A percentile compares a stretch with the other conserved stretches of the same genome.
These are phyloP conservation scores for Oligophagozyma castellii DNA, from an alignment of 1,139 yeast genomes.

Conservation along the genomic window DNA sequence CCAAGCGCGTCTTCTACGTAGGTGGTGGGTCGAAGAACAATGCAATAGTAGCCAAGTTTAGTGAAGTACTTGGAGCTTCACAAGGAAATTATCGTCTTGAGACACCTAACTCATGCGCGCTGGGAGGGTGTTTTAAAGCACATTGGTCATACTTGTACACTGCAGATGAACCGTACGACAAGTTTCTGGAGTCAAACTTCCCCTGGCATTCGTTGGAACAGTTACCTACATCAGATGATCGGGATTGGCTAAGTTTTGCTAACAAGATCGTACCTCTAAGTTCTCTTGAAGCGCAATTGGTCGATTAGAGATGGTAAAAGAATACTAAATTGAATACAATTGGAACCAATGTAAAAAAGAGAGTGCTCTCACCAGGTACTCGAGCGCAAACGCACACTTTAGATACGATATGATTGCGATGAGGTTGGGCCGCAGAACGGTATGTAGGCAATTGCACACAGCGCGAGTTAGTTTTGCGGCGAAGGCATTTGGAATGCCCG, in stretches of 20 bases:
- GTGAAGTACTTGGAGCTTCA: conserved; percentile 50
- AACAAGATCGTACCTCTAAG: conserved; percentile 24
- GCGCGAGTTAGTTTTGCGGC: conserved; percentile 8
- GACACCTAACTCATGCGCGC: conserved; percentile 81
- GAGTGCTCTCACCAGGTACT: too few relatives aligned
- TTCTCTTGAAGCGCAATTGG: conserved; percentile 21
- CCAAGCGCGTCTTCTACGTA: conserved; percentile 63
- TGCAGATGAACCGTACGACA: conserved; percentile 20
- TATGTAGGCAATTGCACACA: conserved; percentile 6
- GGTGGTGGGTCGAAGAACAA: conserved; percentile 77
- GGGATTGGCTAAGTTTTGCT: conserved; percentile 24
- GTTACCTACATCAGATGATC: conserved; percentile 14
- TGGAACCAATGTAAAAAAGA: too few relatives aligned
- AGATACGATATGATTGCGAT: too few relatives aligned
- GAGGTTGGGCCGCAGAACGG: too few relatives aligned
- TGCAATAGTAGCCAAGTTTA: conserved; percentile 54
- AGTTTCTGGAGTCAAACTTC: conserved; percentile 33
- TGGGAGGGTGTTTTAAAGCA: conserved; percentile 89
- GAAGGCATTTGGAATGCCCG: conserved; percentile 73
- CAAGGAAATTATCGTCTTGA: conserved; percentile 62
- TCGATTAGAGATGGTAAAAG: too few relatives aligned
- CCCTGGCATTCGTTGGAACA: conserved; percentile 35
- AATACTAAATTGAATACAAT: too few relatives aligned
- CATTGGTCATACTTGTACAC: conserved; percentile 41
- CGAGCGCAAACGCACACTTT: too few relatives aligned